These are phyloP conservation scores for Rhizophora apiculata DNA, from an alignment of 345 rosid genomes.

Conservation along the genomic window DNA sequence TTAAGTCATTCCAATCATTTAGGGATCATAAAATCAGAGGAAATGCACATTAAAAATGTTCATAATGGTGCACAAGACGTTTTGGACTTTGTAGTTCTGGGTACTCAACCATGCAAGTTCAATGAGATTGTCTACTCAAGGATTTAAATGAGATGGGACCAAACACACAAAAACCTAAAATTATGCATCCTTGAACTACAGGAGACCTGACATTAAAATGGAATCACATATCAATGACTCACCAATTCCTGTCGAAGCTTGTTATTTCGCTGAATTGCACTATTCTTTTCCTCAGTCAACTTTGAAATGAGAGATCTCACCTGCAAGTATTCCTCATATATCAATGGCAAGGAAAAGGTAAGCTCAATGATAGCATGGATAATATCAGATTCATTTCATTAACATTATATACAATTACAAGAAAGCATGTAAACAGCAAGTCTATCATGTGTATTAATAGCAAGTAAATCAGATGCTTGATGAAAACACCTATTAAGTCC, in stretches of 20 bases:
- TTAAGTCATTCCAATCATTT: constrained; percentile 11
- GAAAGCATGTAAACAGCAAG: constrained; percentile 13
- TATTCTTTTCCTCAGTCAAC: constrained; percentile 60
- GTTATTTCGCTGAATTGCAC: constrained; percentile 51
- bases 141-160: background rate
- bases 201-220: background rate
- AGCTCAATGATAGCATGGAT: too few species aligned
- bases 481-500: background rate
- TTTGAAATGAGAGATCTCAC: constrained; percentile 47
- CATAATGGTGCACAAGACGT: too few species aligned
- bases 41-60: background rate
- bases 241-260: constrained; percentile 72
- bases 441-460: constrained; percentile 4
- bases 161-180: background rate
- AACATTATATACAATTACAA: too few species aligned
- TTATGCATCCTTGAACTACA: background rate
- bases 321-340: constrained; percentile 33
- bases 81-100: too few species aligned
- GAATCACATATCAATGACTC: constrained; percentile 12
- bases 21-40: background rate
- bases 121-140: too few species aligned
- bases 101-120: too few species aligned
- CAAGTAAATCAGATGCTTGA: constrained; percentile 12
- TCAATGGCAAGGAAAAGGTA: background rate
- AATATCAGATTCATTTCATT: too few species aligned